Evolutionary conservation across 352 stramenopile genomes (phyloP), one percentile per base, ranked within the genome.

Genomic region (Peronosclerospora sorghi): DNA sequence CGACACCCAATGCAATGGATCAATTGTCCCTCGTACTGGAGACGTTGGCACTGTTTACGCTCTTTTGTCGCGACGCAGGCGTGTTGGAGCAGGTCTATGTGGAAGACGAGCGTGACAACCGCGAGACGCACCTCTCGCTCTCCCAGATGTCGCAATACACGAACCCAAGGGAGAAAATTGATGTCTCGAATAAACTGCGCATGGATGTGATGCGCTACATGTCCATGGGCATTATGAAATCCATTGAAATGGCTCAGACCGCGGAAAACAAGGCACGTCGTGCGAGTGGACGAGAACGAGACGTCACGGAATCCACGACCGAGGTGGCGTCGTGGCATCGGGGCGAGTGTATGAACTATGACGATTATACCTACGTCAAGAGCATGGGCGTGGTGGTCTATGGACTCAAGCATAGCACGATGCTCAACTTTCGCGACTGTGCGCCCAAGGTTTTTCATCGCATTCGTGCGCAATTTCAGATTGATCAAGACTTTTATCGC

Each of bases 191-290:
- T 49, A 79, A 86, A 27, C 57, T 92, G 24, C 74, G 79, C 18
- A 83, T 81, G 64, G 73, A 82, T 50, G 65, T 92, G 45, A 89
- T 92, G 79, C 77, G 77, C 53, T 92, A 92, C 52, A 92, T 81
- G 57, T 86, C 73, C 9, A 73, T 83, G 59, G 79, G 76, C 2
- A 89, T 92, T 36, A 76, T 82, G 48, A 60, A 79, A 51, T 85
- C 70, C 2, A 85, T 80, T 44, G 61, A 75, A 27, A 60, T 73
- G 41, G 65, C 67, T 13, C 66, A 80, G 14, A 28, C 60, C 8
- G 47, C 24, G 0, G 59, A 64, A 17, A 54, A 62, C 12, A 57
- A 67, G 9, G 48, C 61, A 10, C 12, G 32, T 5, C 27, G 7
- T 21, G 34, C 19, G 7, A 64, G 56, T 30, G 26, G 18, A 13